Conservation (phyloP, 2,329 filamentous ascomycete genomes). For the Aspergillus ochraceoroseus region DNA sequence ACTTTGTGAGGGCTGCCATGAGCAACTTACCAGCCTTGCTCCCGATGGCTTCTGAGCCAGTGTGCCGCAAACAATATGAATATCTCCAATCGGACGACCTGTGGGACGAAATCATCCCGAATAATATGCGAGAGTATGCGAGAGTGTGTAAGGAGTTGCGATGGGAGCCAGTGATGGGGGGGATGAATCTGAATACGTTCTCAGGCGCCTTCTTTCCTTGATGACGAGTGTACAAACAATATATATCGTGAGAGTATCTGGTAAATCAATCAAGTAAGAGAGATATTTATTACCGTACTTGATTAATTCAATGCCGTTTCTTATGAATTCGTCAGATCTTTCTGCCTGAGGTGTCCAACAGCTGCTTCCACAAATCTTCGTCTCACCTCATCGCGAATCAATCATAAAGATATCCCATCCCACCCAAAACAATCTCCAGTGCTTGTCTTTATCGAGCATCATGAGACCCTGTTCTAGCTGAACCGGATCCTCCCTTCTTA, state of each 20-base stretch:
- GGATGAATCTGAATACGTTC: too few species aligned
- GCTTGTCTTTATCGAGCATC: too few species aligned
- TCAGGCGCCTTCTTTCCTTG: constrained; percentile 15
- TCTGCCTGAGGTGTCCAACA: too few species aligned
- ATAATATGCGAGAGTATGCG: constrained; percentile 35
- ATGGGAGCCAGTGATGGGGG: constrained; percentile 13
- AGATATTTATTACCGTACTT: too few species aligned
- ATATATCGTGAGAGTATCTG: neutral
- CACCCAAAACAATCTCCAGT: too few species aligned
- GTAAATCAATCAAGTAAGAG: too few species aligned
- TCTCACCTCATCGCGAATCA: too few species aligned
- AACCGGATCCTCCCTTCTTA: neutral
- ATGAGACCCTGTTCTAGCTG: constrained; percentile 4
- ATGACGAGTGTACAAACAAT: constrained; percentile 14
- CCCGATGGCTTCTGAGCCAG: constrained; percentile 30
- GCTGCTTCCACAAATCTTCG: too few species aligned
- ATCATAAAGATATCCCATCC: too few species aligned
- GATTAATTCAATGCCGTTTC: too few species aligned
- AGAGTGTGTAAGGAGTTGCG: constrained; percentile 27
- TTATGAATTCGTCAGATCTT: too few species aligned
- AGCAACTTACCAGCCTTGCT: constrained; percentile 28
- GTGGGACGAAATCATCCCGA: constrained; percentile 33
- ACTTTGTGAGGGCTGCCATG: constrained; percentile 31
- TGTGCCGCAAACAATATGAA: constrained; percentile 29
- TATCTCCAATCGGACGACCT: constrained; percentile 31